Evolutionary conservation across 495 filamentous ascomycete genomes (phyloP).

Genomic region (Neurospora sp.): DNA sequence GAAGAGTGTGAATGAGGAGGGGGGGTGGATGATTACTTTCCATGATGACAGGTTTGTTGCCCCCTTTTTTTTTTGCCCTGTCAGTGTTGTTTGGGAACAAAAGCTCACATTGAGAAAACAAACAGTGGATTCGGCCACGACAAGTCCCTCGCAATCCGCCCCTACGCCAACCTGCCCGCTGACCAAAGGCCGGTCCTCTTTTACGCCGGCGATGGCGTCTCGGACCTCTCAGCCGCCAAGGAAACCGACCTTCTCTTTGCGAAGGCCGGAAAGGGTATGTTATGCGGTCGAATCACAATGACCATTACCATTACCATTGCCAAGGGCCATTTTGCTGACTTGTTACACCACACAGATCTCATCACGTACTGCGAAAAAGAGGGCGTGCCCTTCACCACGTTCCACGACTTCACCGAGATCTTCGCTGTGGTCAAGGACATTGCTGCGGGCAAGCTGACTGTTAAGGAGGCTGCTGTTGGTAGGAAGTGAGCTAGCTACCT

Average conservation of each 20-base stretch:
- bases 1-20: constrained; percentile 64
- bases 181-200: constrained; percentile 62
- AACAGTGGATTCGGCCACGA: constrained; percentile 79
- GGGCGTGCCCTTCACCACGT: constrained; percentile 69
- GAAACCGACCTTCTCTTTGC: constrained; percentile 88
- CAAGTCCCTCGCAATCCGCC: constrained; percentile 79
- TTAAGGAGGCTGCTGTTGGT: constrained; percentile 34
- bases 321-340: background rate
- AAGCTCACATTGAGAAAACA: constrained; percentile 6
- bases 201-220: constrained; percentile 87
- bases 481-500: constrained; percentile 6
- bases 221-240: constrained; percentile 74
- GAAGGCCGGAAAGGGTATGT: constrained; percentile 76
- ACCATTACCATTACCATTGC: background rate
- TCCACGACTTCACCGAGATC: constrained; percentile 70
- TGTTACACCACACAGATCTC: constrained; percentile 46
- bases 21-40: constrained; percentile 79
- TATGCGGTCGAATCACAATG: background rate
- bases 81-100: background rate
- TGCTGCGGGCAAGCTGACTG: constrained; percentile 44
- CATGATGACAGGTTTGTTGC: constrained; percentile 65
- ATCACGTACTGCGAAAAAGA: constrained; percentile 71
- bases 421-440: constrained; percentile 65
- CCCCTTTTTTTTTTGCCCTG: no score
- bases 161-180: constrained; percentile 63